Evolutionary conservation across 306 rosid species (phyloP), one percentile per base, ranked within the genome.

Genomic region (Prinsepia uniflora): DNA sequence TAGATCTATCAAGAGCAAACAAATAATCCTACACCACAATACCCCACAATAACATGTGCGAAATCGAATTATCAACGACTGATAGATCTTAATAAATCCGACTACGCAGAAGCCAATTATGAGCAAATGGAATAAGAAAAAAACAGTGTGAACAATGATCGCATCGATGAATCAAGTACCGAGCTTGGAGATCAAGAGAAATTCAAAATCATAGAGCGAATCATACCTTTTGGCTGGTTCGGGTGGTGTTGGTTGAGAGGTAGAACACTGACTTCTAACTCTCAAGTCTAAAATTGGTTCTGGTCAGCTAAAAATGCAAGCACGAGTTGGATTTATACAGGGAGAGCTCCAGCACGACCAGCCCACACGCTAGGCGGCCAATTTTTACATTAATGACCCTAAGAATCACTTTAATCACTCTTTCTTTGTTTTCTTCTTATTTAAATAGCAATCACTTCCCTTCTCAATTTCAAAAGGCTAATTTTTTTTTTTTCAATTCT

Each of bases 21-120:
- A 72, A 75, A 6, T n/a, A 68, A 42, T 0, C 43, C 76, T 4
- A 57, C 52, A 70, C 5, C 5, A 41, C 53, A 78, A 58, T 0
- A 60, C 15, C 61, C 15, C 61, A 17, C 3, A 44, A 9, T 3
- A 36, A 46, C 15, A 2, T 6, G 4, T 53, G 24, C 10, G 49
- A 42, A 5, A 5, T 5, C 0, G 13, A 17, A 30, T 40, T 45
- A 43, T 12, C 17, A 56, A 74, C 46, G 8, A 68, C 0, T 10
- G 4, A 68, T 63, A 73, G 81, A 84, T 82, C 85, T 41, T 75
- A 80, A n/a, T 11, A 2, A 56, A 58, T 54, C 68, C 11, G 42
- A 52, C 44, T 42, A 63, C 2, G 14, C 44, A 56, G 43, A 40
- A 22, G 13, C 70, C 14, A 43, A 53, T 18, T 12, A 30, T 11